Evolutionary conservation across 2,329 filamentous ascomycete genomes (phyloP).

Genomic region (Paraphoma sp.): DNA sequence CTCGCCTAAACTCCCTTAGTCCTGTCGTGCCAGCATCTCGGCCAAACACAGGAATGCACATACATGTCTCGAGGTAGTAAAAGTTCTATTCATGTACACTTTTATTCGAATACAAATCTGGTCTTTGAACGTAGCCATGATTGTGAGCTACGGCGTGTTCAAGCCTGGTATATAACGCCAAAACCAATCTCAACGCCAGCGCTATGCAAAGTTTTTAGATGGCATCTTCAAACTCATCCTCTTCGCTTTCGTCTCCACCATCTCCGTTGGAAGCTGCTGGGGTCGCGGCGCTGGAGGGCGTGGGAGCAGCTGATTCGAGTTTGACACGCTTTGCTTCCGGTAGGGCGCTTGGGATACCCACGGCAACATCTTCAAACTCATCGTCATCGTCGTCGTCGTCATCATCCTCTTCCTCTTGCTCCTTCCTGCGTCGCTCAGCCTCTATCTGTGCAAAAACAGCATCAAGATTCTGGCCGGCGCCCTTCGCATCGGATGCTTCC

Average conservation of each 20-base stretch:
- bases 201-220: conserved; percentile 38
- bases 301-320: conserved; percentile 56
- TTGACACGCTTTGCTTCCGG: conserved; percentile 66
- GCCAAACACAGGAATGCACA: neutral
- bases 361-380: conserved; percentile 47
- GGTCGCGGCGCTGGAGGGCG: conserved; percentile 38
- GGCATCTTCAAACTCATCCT: conserved; percentile 57
- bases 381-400: conserved; percentile 58
- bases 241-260: conserved; percentile 55
- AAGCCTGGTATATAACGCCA: conserved; percentile 14
- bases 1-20: conserved; percentile 33
- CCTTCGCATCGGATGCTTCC: conserved; percentile 58
- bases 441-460: conserved; percentile 72
- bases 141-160: neutral
- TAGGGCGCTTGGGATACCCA: conserved; percentile 32
- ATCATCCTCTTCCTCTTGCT: conserved; percentile 44
- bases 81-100: neutral
- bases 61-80: neutral
- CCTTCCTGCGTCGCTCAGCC: conserved; percentile 59
- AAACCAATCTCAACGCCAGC: conserved; percentile 28
- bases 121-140: neutral
- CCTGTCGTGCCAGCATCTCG: neutral
- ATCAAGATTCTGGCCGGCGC: conserved; percentile 64
- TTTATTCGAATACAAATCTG: neutral
- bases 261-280: conserved; percentile 49